Evolutionary conservation across 2,329 filamentous ascomycete species (phyloP).

Genomic region (Alternaria sp.): DNA sequence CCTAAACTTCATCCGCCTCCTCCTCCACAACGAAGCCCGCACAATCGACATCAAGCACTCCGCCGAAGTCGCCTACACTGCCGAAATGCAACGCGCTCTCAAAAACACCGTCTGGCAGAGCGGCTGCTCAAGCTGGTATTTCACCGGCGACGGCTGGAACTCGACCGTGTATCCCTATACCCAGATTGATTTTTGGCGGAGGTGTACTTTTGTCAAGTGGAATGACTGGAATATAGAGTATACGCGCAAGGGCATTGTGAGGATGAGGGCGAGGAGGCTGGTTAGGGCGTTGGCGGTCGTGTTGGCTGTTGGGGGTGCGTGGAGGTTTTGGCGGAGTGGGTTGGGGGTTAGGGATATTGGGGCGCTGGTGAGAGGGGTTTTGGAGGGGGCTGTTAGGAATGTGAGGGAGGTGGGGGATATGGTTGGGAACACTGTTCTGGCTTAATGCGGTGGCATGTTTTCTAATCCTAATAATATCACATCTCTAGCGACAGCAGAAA

Average conservation of each 20-base stretch:
- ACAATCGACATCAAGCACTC: constrained; percentile 86
- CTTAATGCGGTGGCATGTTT: not conserved
- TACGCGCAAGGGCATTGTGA: constrained; percentile 55
- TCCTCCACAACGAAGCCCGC: constrained; percentile 89
- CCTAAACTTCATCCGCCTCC: constrained; percentile 63
- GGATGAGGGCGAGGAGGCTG: constrained; percentile 29
- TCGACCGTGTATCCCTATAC: constrained; percentile 69
- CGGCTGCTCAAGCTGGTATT: constrained; percentile 68
- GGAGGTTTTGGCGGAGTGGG: constrained; percentile 33
- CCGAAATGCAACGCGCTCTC: constrained; percentile 49
- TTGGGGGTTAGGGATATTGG: constrained; percentile 29
- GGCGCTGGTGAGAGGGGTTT: constrained; percentile 7
- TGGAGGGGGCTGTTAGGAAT: constrained; percentile 17
- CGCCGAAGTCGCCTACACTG: constrained; percentile 67
- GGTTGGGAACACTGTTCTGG: constrained; percentile 4
- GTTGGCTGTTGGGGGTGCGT: constrained; percentile 29
- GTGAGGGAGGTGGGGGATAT: constrained; percentile 5
- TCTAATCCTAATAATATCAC: no score
- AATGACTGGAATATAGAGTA: constrained; percentile 61
- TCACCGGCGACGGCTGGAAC: constrained; percentile 78
- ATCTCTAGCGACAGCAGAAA: not conserved
- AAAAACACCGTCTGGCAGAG: constrained; percentile 61
- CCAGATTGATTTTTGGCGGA: constrained; percentile 58
- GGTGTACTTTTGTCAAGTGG: constrained; percentile 61
- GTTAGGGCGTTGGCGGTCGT: constrained; percentile 24